Conservation (phyloP, 192 early-diverging fungal species). For the Rhizophagus sp. region DNA sequence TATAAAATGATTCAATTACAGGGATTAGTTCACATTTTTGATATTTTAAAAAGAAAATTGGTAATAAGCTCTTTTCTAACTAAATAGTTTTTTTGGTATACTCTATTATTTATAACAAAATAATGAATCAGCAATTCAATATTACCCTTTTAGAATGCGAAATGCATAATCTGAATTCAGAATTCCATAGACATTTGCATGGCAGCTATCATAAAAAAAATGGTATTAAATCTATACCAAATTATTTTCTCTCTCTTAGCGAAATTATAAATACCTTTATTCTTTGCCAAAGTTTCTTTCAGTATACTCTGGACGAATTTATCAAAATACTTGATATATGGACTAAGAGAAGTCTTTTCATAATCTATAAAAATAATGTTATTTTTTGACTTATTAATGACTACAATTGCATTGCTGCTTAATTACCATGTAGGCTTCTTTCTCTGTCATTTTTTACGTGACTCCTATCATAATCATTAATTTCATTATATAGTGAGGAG, state of each 20-base stretch:
- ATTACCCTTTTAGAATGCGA: no score
- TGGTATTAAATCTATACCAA: not conserved
- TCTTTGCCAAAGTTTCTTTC: constrained; percentile 37
- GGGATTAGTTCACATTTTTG: no score
- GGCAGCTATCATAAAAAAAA: not conserved
- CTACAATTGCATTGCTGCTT: not conserved
- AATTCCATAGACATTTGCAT: constrained; percentile 15
- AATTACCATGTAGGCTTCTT: constrained; percentile 42
- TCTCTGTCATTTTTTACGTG: not conserved
- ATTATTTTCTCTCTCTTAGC: not conserved
- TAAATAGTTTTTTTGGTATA: no score
- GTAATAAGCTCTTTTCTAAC: no score
- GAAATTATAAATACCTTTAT: constrained; percentile 42
- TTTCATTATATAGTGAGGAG: constrained; percentile 61
- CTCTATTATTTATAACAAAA: no score
- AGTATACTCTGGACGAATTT: constrained; percentile 59
- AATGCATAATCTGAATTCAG: not conserved
- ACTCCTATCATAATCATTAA: constrained; percentile 49
- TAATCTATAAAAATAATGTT: constrained; percentile 37
- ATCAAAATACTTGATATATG: constrained; percentile 66
- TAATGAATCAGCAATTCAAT: no score
- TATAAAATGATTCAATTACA: no score
- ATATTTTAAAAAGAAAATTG: no score
- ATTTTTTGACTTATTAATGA: not conserved
- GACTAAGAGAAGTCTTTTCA: constrained; percentile 58